A percentile compares a stretch with the other conserved stretches of the same genome.
Evolutionary conservation across 306 rosid species (phyloP).

Genomic region (Crotalaria pallida): DNA sequence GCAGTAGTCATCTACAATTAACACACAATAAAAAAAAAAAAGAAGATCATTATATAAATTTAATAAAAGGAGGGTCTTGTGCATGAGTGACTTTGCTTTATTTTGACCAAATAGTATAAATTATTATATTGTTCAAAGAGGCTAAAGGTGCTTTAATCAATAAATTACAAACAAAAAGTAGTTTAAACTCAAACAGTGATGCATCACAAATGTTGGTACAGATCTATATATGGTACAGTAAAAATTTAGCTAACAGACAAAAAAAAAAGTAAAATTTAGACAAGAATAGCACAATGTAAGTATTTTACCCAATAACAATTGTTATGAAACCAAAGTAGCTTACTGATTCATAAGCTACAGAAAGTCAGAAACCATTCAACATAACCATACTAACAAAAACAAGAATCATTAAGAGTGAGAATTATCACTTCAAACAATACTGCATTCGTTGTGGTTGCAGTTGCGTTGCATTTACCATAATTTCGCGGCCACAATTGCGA

Average conservation of each 20-base stretch:
- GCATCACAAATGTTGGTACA: background rate
- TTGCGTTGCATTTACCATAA: too few species aligned
- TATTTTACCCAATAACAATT: background rate
- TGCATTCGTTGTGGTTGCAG: too few species aligned
- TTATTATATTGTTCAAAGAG: background rate
- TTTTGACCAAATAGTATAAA: background rate
- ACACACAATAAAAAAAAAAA: conserved; percentile 9
- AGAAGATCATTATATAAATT: background rate
- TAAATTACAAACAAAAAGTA: background rate
- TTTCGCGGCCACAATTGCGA: too few species aligned
- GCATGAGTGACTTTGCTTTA: background rate
- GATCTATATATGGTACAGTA: background rate
- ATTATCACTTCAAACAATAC: background rate
- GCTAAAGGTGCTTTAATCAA: too few species aligned
- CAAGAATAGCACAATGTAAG: background rate
- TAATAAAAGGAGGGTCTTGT: background rate
- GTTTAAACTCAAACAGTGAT: background rate
- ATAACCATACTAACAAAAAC: background rate
- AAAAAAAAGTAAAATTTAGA: background rate
- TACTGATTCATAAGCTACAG: background rate
- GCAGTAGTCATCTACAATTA: conserved; percentile 73
- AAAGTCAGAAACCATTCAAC: background rate
- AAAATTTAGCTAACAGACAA: background rate
- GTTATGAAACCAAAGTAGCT: background rate
- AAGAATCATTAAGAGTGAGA: background rate